Evolutionary conservation across 2,329 filamentous ascomycete species (phyloP), one percentile per base, ranked within the genome.

Genomic region (Paecilomyces sp.): DNA sequence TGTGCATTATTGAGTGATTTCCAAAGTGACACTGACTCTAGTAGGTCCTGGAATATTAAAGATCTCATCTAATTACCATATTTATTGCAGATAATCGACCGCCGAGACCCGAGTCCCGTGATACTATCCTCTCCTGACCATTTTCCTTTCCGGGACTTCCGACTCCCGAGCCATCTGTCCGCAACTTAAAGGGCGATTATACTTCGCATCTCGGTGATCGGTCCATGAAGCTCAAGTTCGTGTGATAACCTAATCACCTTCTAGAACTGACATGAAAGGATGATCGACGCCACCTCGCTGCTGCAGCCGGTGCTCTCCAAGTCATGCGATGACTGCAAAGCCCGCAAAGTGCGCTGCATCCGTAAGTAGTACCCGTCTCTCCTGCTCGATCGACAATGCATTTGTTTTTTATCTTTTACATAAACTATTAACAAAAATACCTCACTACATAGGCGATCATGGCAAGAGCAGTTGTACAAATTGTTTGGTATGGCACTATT

Each of bases 311-410:
- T 70, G 54, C 57, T 63, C 4, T 65, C 62, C 12, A 64, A 62
- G 6, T 63, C 73, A 5, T 78, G 75, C 64, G 74, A 77, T 63
- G 66, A 68, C 50, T 78, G 75, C 66, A 76, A 76, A 63, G 60
- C 65, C n/a, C 72, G 75, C 50, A 78, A 78, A 63, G 75, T 77
- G 22, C 73, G 75, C 57, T 78, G 75, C 62, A 68, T 70, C 22
- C 70, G 75, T 77, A 67, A 57, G 69, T 63, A 30, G 55, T 56
- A 47, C 36, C 6, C 24, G 15, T 18, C 52, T 56, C 56, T 59
- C 33, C 33, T 2, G 6, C 33, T 51, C 25, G 6, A 47, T 47
- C 33, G 31, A 33, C 41, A 52, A 22, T 25, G 25, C 50, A 33
- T 13, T 11, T 12, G 18, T 9, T 22, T 47, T 28, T 15, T 18